These are phyloP conservation scores for Huntiella bhutanensis DNA, from an alignment of 2,329 filamentous ascomycete genomes.

Conservation along the genomic window DNA sequence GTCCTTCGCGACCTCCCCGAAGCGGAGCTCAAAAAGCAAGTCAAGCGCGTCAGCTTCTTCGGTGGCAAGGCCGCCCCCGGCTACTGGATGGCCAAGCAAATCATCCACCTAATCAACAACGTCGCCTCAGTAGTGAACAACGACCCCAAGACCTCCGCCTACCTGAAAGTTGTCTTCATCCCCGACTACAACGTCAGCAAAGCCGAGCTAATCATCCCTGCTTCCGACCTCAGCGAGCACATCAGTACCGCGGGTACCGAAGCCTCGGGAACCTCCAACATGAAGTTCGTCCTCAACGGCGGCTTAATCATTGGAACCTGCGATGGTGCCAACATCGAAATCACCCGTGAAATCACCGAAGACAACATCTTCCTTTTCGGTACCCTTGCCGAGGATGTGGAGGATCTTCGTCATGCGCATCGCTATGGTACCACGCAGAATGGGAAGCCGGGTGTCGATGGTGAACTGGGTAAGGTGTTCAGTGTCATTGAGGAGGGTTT, in stretches of 20 bases:
- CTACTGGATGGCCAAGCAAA: conserved; percentile 99
- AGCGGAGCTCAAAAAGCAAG: conserved; percentile 70
- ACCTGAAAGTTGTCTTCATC: conserved; percentile 91
- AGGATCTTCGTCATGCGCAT: conserved; percentile 82
- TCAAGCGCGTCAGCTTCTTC: conserved; percentile 84
- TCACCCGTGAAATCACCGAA: conserved; percentile 89
- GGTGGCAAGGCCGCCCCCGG: conserved; percentile 94
- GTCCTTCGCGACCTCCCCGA: conserved; percentile 68
- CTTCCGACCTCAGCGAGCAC: conserved; percentile 92
- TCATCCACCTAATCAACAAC: conserved; percentile 89
- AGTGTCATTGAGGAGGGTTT: conserved; percentile 57
- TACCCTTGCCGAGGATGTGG: conserved; percentile 86
- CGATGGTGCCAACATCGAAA: conserved; percentile 95
- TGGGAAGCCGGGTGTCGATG: conserved; percentile 34
- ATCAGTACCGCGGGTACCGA: conserved; percentile 97
- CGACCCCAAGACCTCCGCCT: conserved; percentile 76
- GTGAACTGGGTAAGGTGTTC: conserved; percentile 64
- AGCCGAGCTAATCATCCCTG: conserved; percentile 87
- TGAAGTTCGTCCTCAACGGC: conserved; percentile 98
- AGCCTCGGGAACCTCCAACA: conserved; percentile 79
- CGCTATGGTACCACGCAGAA: conserved; percentile 56
- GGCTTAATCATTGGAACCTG: conserved; percentile 95
- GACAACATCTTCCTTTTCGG: conserved; percentile 98
- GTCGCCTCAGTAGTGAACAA: conserved; percentile 83
- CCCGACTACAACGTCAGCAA: conserved; percentile 99